A percentile compares a stretch with the other conserved stretches of the same genome.
Evolutionary conservation across 2,329 filamentous ascomycete species (phyloP).

Genomic region (Fonsecaea pedrosoi): DNA sequence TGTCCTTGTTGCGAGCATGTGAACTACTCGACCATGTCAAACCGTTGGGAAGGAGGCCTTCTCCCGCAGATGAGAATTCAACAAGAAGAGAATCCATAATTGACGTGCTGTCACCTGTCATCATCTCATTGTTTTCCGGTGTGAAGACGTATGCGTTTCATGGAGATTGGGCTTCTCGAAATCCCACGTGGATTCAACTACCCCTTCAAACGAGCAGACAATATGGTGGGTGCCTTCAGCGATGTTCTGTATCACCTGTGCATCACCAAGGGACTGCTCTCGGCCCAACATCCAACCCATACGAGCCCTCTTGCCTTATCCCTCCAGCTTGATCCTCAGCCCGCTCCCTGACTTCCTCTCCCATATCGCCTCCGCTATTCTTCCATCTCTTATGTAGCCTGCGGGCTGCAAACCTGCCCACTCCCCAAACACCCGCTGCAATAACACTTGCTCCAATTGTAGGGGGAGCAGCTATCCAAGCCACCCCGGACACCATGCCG

Average conservation of each 20-base stretch:
- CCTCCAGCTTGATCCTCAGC: slow-evolving; percentile 27
- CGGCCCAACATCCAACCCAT: slow-evolving; percentile 35
- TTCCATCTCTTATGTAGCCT: slow-evolving; percentile 36
- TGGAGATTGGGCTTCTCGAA: neutral
- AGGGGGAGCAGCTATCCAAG: slow-evolving; percentile 38
- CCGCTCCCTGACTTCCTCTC: slow-evolving; percentile 32
- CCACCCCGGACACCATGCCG: slow-evolving; percentile 34
- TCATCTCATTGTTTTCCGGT: neutral
- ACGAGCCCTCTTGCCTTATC: slow-evolving; percentile 29
- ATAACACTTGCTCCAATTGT: slow-evolving; percentile 37
- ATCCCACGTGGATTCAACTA: neutral
- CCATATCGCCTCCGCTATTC: slow-evolving; percentile 33
- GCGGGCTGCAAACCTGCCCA: slow-evolving; percentile 36
- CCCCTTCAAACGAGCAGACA: neutral
- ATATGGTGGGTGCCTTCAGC: neutral
- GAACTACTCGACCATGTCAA: neutral
- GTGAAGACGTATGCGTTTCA: neutral
- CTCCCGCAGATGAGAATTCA: neutral
- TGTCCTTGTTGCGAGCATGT: neutral
- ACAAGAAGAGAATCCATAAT: neutral
- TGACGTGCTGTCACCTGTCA: slow-evolving; percentile 2
- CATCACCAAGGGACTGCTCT: slow-evolving; percentile 36
- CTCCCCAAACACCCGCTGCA: slow-evolving; percentile 37
- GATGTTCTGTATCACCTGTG: neutral
- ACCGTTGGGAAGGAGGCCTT: neutral